Percentiles rank a stretch among this genome's conserved stretches.
These are phyloP conservation scores for Kewa caespitosa DNA, from an alignment of 179 eudicot species.

Conservation along the genomic window DNA sequence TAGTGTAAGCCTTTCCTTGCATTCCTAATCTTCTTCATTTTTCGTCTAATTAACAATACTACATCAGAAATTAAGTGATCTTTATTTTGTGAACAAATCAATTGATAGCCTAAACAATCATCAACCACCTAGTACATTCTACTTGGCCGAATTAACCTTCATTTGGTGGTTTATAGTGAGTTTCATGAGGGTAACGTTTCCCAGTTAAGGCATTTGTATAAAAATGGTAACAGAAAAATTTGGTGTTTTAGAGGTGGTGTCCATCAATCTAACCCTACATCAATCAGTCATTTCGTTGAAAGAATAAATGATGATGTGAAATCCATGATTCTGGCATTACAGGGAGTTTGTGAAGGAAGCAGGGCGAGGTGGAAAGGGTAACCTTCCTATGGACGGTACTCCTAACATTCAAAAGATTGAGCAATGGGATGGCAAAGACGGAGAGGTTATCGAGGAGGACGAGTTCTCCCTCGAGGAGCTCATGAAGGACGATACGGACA, in stretches of 20 bases:
- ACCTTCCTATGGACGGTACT: conserved; percentile 51
- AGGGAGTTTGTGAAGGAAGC: conserved; percentile 92
- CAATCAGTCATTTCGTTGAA: not conserved
- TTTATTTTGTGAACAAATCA: no score
- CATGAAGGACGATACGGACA: conserved; percentile 58
- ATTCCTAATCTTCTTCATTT: not conserved
- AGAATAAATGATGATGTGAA: not conserved
- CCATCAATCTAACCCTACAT: no score
- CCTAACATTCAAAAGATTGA: conserved; percentile 56
- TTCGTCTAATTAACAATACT: no score
- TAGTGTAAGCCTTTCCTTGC: conserved; percentile 57
- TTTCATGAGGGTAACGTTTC: no score
- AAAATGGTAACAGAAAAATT: no score
- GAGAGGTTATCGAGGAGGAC: conserved; percentile 85
- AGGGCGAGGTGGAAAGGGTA: conserved; percentile 90
- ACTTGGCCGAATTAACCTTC: no score
- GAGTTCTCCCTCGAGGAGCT: conserved; percentile 95
- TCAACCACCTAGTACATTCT: no score
- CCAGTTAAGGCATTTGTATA: no score
- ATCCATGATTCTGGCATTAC: conserved; percentile 26
- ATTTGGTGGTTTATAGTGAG: no score
- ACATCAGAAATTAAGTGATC: no score
- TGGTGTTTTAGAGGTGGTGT: no score
- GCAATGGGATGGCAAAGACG: conserved; percentile 98
- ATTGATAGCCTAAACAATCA: no score